Conservation (phyloP, 192 early-diverging fungal species). For the Backusella luteola region DNA sequence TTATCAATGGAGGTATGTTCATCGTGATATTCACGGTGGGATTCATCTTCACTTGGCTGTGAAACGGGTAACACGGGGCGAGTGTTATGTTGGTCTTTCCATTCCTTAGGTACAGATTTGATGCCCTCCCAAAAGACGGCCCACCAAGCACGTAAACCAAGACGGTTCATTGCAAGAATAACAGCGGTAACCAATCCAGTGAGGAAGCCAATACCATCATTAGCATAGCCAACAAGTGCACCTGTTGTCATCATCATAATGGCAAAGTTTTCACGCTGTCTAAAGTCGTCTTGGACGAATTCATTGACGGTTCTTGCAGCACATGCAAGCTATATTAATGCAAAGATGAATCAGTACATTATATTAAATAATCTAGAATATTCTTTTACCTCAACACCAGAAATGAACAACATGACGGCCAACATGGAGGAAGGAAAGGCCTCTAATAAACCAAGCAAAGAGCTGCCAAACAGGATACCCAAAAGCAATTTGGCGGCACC, state of each 20-base stretch:
- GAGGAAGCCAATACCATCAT: conserved; percentile 83
- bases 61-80: neutral
- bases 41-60: neutral
- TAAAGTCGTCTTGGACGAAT: conserved; percentile 41
- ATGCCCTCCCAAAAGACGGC: neutral
- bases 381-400: conserved; percentile 66
- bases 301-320: conserved; percentile 40
- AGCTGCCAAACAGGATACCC: conserved; percentile 82
- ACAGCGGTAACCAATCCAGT: conserved; percentile 53
- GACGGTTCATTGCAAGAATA: conserved; percentile 24
- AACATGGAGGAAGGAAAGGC: conserved; percentile 76
- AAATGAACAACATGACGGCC: conserved; percentile 86
- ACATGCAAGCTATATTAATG: conserved; percentile 22
- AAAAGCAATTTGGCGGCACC: conserved; percentile 75
- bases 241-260: conserved; percentile 72
- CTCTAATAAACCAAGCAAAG: conserved; percentile 68
- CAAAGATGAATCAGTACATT: too few species aligned
- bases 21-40: neutral
- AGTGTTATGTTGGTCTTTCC: neutral
- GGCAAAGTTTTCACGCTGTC: conserved; percentile 57
- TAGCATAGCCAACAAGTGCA: conserved; percentile 69
- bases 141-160: conserved; percentile 24
- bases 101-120: conserved; percentile 3
- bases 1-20: neutral
- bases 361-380: too few species aligned